These are phyloP conservation scores for Colletotrichum somersetense DNA, from an alignment of 2,329 filamentous ascomycete genomes.

Conservation along the genomic window DNA sequence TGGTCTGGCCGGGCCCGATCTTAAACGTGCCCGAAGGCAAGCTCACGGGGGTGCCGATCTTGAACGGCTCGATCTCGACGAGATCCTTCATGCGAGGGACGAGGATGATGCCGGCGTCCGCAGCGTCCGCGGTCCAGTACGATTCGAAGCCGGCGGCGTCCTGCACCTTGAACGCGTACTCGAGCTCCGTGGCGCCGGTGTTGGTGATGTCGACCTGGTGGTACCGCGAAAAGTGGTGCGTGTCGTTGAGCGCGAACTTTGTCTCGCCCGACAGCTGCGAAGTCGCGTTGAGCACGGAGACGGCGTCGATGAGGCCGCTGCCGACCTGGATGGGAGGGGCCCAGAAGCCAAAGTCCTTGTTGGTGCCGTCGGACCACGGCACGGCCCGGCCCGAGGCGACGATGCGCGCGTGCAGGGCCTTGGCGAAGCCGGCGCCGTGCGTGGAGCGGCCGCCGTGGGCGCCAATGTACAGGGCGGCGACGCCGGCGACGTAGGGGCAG, in stretches of 20 bases:
- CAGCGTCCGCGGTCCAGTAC: conserved; percentile 34
- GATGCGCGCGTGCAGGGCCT: conserved; percentile 39
- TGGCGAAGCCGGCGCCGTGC: conserved; percentile 46
- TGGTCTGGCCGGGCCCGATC: conserved; percentile 38
- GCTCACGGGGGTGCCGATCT: conserved; percentile 24
- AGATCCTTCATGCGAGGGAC: conserved; percentile 35
- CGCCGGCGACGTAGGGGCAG: conserved; percentile 65
- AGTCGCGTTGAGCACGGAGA: conserved; percentile 24
- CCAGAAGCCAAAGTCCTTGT: conserved; percentile 44
- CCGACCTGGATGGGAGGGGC: conserved; percentile 56
- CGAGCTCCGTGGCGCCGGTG: conserved; percentile 49
- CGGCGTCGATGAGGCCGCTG: conserved; percentile 54
- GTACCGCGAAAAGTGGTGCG: conserved; percentile 50
- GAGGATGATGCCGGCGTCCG: background rate
- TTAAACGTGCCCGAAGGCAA: conserved; percentile 38
- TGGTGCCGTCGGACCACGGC: conserved; percentile 33
- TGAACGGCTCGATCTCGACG: conserved; percentile 29
- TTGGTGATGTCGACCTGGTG: conserved; percentile 52
- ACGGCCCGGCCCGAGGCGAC: conserved; percentile 36
- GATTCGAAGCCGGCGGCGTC: conserved; percentile 53
- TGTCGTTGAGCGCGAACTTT: conserved; percentile 58
- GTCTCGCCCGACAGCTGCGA: conserved; percentile 53
- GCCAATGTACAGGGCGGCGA: conserved; percentile 60
- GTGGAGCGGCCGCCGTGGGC: conserved; percentile 56
- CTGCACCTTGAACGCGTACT: conserved; percentile 50